Evolutionary conservation across 2,329 filamentous ascomycete species (phyloP), one percentile per base, ranked within the genome.

Genomic region (Trichoderma koningiopsis): DNA sequence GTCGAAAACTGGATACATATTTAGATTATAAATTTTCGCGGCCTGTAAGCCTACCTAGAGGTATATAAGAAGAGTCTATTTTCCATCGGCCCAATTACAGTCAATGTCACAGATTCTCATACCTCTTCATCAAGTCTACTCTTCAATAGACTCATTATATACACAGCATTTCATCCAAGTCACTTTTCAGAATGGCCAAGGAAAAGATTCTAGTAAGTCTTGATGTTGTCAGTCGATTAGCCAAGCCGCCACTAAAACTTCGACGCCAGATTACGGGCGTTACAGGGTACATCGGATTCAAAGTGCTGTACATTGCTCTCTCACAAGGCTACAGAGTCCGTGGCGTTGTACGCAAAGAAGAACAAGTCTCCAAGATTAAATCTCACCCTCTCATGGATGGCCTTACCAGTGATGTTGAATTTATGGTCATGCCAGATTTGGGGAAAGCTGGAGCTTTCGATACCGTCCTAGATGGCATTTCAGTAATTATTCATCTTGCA

Each of bases 191-290:
- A n/a, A 43, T 43, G 40, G 19, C 40, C 19, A 43, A 43, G 6
- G 40, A 57, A 33, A 57, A 24, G 3, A n/a, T 65, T 2, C 19
- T 65, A 27, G 62, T 65, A 1, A 65, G 62, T 33, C 0, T 10
- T 14, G 1, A 1, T 10, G 16, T 10, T n/a, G 13, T 5, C 7
- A 2, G 13, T 5, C 7, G 7, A 4, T 43, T 43, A n/a, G 19
- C n/a, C 16, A 43, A 43, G 19, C 13, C 24, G 29, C 10, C 14
- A n/a, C 6, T 55, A 59, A 37, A 59, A 29, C 37, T 13, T 10
- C n/a, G n/a, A 6, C 13, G 33, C 14, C 13, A 70, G 68, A 68
- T 70, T 16, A 70, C 89, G 87, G 68, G 56, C 19, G 22, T 31
- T 35, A 68, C 68, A 3, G 56, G 63, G 33, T 61, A 40, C n/a